These are phyloP conservation scores for Anthracocystis setariae DNA, from an alignment of 1,284 basidiomycete species.

Conservation along the genomic window DNA sequence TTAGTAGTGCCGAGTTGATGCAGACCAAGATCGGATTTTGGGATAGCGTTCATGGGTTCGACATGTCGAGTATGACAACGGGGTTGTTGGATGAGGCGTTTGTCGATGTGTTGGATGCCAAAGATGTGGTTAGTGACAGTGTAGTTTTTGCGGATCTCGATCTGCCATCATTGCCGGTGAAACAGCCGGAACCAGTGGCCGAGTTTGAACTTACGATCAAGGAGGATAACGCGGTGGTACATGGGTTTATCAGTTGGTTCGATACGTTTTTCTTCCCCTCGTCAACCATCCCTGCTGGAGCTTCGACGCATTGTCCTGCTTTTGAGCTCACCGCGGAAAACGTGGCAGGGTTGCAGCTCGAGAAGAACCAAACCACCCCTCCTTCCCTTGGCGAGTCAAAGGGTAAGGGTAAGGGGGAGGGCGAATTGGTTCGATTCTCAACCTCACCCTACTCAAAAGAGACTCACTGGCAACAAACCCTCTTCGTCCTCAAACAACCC, in stretches of 20 bases:
- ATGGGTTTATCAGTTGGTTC: constrained; percentile 65
- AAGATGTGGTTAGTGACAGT: constrained; percentile 49
- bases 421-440: constrained; percentile 81
- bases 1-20: constrained; percentile 78
- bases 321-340: constrained; percentile 33
- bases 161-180: constrained; percentile 41
- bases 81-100: constrained; percentile 63
- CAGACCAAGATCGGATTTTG: constrained; percentile 88
- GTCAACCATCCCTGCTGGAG: not conserved
- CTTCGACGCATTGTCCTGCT: constrained; percentile 26
- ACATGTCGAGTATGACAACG: constrained; percentile 60
- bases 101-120: constrained; percentile 52
- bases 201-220: constrained; percentile 45
- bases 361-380: constrained; percentile 75
- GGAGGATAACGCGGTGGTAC: constrained; percentile 26
- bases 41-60: constrained; percentile 83
- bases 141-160: constrained; percentile 59
- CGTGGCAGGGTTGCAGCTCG: constrained; percentile 80
- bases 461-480: constrained; percentile 98
- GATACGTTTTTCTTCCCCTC: constrained; percentile 65
- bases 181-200: constrained; percentile 66
- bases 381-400: not conserved
- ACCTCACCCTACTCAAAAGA: constrained; percentile 85
- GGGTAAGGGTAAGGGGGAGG: constrained; percentile 53
- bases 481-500: constrained; percentile 85